Evolutionary conservation across 2,329 filamentous ascomycete genomes (phyloP), one percentile per base, ranked within the genome.

Genomic region (Aspergillus tamarii): DNA sequence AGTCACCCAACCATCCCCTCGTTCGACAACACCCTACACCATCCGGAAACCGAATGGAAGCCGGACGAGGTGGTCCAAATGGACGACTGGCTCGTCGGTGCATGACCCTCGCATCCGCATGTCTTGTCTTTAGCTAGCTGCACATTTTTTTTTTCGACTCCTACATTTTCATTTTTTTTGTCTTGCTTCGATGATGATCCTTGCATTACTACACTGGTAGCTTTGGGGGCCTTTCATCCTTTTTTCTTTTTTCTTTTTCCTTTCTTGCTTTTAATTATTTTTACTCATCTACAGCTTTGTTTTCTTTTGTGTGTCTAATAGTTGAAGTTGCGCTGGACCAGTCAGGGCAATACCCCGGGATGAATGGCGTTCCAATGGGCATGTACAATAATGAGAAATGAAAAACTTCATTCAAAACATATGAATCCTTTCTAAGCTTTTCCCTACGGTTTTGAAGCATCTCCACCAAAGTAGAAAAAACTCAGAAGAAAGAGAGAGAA

Each of bases 41-140:
- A 72, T 30, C 67, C 69, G n/a, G 72, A 70, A 19, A 66, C 69
- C 19, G 74, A 75, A 2, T 71, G 69, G 61, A 71, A 66, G 23
- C 74, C 77, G 64, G 75, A 77, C 16, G 76, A 78, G 16, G 70
- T 73, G 53, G 69, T 77, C 16, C 62, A 71, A 9, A 60, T 77
- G 32, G 75, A 77, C 55, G 75, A 77, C 14, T 77, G 70, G 65
- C 67, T 71, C 23, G 70, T 70, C 14, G 71, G 71, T 41, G 69
- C 72, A 54, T 74, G 65, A 67, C 67, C 72, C 70, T 46, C 26
- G 26, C 26, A 26, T 26, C 26, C 26, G 26, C 26, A 26, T 3
- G 21, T 7, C n/a, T 3, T 5, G n/a, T 45, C 3, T 21, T 21
- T 43, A 12, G 19, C 19, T 48, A 48, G 5, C 12, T 26, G 26